These are phyloP conservation scores for Lagenidium sp. DNA, from an alignment of 352 stramenopile species.

Conservation along the genomic window DNA sequence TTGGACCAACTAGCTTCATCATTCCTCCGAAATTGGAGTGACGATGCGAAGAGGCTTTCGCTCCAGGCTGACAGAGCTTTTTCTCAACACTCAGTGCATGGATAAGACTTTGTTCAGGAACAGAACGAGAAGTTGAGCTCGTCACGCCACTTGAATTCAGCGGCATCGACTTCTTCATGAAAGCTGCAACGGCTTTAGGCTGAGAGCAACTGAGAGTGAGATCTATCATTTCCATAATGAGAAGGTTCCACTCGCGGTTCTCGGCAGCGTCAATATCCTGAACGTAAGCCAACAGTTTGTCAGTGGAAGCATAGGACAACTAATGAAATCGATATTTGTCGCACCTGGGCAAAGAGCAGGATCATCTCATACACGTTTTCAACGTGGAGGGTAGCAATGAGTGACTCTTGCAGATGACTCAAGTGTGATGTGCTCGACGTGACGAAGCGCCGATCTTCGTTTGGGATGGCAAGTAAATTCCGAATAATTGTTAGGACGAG, in stretches of 20 bases:
- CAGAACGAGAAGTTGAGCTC: not conserved
- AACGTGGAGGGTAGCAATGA: conserved; percentile 67
- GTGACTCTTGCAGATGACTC: conserved; percentile 71
- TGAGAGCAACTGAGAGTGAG: conserved; percentile 65
- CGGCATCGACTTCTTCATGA: conserved; percentile 28
- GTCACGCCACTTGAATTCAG: no score
- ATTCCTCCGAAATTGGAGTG: conserved; percentile 88
- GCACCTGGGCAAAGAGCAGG: conserved; percentile 63
- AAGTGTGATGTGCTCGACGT: conserved; percentile 72
- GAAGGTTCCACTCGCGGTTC: conserved; percentile 81
- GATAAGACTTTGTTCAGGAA: conserved; percentile 4
- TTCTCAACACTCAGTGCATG: conserved; percentile 49
- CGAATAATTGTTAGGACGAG: conserved; percentile 80
- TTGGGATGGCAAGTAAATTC: conserved; percentile 77
- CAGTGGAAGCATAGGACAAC: no score
- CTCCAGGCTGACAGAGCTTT: conserved; percentile 17
- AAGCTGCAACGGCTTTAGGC: conserved; percentile 56
- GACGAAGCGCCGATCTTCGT: conserved; percentile 71
- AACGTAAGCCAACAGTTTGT: no score
- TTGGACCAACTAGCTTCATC: conserved; percentile 66
- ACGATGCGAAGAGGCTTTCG: conserved; percentile 19
- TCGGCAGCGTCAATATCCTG: conserved; percentile 78
- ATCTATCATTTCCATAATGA: conserved; percentile 87
- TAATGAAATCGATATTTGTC: no score
- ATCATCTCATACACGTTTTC: conserved; percentile 87